Base-by-base conservation (phyloP, 495 filamentous ascomycete species). In the Hypoxylon fuscum region DNA sequence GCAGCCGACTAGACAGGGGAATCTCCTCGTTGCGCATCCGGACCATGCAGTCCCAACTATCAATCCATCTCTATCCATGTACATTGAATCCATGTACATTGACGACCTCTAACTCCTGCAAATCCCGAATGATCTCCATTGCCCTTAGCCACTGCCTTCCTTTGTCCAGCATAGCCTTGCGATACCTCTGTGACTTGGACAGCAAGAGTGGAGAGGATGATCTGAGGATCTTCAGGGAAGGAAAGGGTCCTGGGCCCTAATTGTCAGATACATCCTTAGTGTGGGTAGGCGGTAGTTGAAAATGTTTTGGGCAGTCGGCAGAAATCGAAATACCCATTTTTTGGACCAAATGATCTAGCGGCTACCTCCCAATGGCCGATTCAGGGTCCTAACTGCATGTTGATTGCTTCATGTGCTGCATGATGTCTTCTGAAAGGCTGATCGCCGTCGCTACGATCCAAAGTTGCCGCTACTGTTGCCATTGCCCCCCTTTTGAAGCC, bases 11-110 rank as follows among this genome's bases (percentile, higher is more conserved):
- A 51, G 55, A 23, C 32, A 43, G 54, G 55, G 62, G 55, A 57
- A 57, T 47, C 45, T 38, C 51, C 51, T 66, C 62, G 46, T 34
- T 61, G 62, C 62, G 56, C 56, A 66, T 66, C 62, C 62, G 62
- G 48, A 45, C 3, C 1, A 66, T 61, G 62, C 62, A 61, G 56
- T 61, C 55, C 56, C 52, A 51, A 52, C 32, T 40, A 50, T 48
- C 21, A 20, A n/a, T 50, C 44, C n/a, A 42, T 49, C 17, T 34
- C 20, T 41, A 34, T 37, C 34, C 37, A 46, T 44, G 35, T 59
- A 34, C 31, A 14, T 32, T 31, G 25, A 32, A 47, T 20, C 22
- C 25, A 32, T 20, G 18, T 43, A 3, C 47, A 29, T 48, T n/a
- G n/a, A n/a, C n/a, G n/a, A 25, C 42, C 23, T 51, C 34, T 34